Evolutionary conservation across 2,329 filamentous ascomycete genomes (phyloP).

Genomic region (Fusarium sp.): DNA sequence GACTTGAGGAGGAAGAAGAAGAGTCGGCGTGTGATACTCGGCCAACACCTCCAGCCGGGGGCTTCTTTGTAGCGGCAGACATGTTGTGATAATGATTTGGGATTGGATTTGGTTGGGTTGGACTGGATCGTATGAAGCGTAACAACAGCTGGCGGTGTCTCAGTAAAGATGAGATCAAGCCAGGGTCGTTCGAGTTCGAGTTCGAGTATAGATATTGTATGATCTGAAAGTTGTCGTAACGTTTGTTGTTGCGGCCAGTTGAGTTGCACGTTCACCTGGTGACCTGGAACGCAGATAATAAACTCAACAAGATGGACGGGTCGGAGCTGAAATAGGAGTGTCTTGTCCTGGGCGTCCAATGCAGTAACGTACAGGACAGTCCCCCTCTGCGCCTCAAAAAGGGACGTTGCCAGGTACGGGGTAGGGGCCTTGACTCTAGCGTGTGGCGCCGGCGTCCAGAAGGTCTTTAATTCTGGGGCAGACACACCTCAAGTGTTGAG

Average conservation of each 20-base stretch:
- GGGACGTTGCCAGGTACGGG: constrained; percentile 42
- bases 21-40: constrained; percentile 60
- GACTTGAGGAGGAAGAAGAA: constrained; percentile 48
- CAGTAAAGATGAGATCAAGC: constrained; percentile 19
- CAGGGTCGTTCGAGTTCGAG: constrained; percentile 19
- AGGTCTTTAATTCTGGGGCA: constrained; percentile 43
- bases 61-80: constrained; percentile 68
- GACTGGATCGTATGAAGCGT: constrained; percentile 26
- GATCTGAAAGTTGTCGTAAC: constrained; percentile 16
- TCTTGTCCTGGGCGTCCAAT: constrained; percentile 11
- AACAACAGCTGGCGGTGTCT: constrained; percentile 35
- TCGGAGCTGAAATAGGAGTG: constrained; percentile 46
- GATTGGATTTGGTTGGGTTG: constrained; percentile 20
- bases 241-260: constrained; percentile 34
- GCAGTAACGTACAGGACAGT: constrained; percentile 25
- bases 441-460: constrained; percentile 43
- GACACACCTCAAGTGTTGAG: constrained; percentile 15
- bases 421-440: constrained; percentile 34
- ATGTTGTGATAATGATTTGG: constrained; percentile 53
- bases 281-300: constrained; percentile 44
- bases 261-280: constrained; percentile 45
- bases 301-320: constrained; percentile 40
- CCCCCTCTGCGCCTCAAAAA: constrained; percentile 46
- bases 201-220: constrained; percentile 36
- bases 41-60: constrained; percentile 62